These are phyloP conservation scores for Leccinum subrobustum DNA, from an alignment of 1,284 basidiomycete genomes.

Conservation along the genomic window DNA sequence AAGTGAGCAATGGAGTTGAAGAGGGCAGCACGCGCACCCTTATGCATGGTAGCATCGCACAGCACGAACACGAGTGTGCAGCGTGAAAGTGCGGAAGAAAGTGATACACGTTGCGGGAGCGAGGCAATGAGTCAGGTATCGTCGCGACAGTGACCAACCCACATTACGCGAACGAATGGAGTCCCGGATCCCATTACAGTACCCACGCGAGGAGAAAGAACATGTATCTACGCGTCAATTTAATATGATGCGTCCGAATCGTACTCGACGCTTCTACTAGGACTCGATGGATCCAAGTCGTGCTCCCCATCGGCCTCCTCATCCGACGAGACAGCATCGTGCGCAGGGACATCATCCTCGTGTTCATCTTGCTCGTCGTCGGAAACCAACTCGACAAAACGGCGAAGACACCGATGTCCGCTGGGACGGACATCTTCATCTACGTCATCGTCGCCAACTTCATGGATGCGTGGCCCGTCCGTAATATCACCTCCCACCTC, in stretches of 20 bases:
- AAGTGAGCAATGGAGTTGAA: slow-evolving; percentile 15
- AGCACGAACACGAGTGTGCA: slow-evolving; percentile 34
- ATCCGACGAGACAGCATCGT: slow-evolving; percentile 15
- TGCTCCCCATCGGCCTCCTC: slow-evolving; percentile 17
- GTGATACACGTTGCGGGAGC: slow-evolving; percentile 26
- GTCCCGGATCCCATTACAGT: not conserved
- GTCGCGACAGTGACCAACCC: slow-evolving; percentile 12
- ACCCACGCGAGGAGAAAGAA: not conserved
- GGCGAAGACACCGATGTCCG: not conserved
- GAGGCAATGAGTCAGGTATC: slow-evolving; percentile 20
- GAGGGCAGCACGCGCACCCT: slow-evolving; percentile 25
- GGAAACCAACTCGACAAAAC: slow-evolving; percentile 11
- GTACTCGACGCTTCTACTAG: slow-evolving; percentile 15
- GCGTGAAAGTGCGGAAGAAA: slow-evolving; percentile 21
- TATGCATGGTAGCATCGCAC: slow-evolving; percentile 29
- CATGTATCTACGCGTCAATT: slow-evolving; percentile 8
- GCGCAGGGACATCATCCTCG: slow-evolving; percentile 5
- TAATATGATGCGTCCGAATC: slow-evolving; percentile 4
- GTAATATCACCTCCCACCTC: slow-evolving; percentile 1
- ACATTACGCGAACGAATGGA: slow-evolving; percentile 8
- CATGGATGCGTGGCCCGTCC: slow-evolving; percentile 25
- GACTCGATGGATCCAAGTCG: not conserved
- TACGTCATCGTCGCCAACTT: slow-evolving; percentile 19
- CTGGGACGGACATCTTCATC: slow-evolving; percentile 2
- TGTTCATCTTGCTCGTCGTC: slow-evolving; percentile 22